These are phyloP conservation scores for Colletotrichum euphorbiae DNA, from an alignment of 2,329 filamentous ascomycete species.

Conservation along the genomic window DNA sequence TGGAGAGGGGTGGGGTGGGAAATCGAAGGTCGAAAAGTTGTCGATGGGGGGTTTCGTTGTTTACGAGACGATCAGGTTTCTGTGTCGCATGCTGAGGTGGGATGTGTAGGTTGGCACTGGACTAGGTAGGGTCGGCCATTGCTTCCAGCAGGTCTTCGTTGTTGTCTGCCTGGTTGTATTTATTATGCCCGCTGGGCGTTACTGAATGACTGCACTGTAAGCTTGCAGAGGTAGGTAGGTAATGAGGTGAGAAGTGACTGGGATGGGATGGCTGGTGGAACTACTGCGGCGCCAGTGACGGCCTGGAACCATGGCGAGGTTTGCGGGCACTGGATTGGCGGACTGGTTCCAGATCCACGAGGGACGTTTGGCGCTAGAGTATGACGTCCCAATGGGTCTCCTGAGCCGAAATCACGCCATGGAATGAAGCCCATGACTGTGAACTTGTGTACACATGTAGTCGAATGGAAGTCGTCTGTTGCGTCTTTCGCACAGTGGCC, in stretches of 20 bases:
- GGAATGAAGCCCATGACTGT: slow-evolving; percentile 1
- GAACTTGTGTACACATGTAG: background rate
- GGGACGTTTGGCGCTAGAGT: slow-evolving; percentile 34
- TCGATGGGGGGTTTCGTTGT: slow-evolving; percentile 23
- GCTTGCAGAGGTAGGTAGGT: background rate
- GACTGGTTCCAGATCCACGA: slow-evolving; percentile 30
- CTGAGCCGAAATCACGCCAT: slow-evolving; percentile 16
- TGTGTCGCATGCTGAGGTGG: slow-evolving; percentile 26
- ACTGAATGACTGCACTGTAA: slow-evolving; percentile 12
- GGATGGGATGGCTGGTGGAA: slow-evolving; percentile 30
- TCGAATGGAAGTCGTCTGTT: background rate
- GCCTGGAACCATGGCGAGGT: slow-evolving; percentile 2
- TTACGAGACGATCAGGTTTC: slow-evolving; percentile 8
- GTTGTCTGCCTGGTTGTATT: slow-evolving; percentile 7
- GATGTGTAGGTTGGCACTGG: background rate
- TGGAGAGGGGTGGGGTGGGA: background rate
- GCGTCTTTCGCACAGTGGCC: slow-evolving; percentile 2
- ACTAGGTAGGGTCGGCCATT: background rate
- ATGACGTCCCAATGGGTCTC: slow-evolving; percentile 34
- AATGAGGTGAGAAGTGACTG: slow-evolving; percentile 34
- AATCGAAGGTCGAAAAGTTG: background rate
- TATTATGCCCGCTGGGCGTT: slow-evolving; percentile 6
- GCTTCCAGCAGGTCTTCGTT: background rate
- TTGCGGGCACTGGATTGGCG: slow-evolving; percentile 26
- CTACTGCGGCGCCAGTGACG: background rate